These are phyloP conservation scores for Trametopsis cervina DNA, from an alignment of 768 basidiomycete genomes.

Conservation along the genomic window DNA sequence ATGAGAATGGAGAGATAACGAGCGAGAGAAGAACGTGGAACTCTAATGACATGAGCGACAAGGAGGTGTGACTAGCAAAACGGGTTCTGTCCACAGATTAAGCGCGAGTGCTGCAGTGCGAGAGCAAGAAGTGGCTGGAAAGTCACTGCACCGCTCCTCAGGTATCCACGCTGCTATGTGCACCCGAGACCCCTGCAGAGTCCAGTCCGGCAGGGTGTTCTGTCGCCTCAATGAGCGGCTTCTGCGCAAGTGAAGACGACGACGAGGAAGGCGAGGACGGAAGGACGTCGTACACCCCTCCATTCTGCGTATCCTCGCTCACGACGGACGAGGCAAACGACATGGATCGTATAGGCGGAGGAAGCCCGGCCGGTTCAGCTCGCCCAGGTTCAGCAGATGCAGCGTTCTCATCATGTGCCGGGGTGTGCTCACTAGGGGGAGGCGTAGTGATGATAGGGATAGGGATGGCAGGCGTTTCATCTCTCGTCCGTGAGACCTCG, in stretches of 20 bases:
- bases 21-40: too few species aligned
- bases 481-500: not conserved
- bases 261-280: constrained; percentile 40
- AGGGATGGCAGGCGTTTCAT: not conserved
- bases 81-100: too few species aligned
- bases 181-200: too few species aligned
- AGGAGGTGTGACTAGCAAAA: too few species aligned
- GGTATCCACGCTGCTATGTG: too few species aligned
- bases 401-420: not conserved
- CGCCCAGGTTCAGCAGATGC: not conserved
- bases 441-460: not conserved
- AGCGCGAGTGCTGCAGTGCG: too few species aligned
- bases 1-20: not conserved
- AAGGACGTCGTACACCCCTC: constrained; percentile 32
- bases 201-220: too few species aligned
- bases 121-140: too few species aligned
- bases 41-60: too few species aligned
- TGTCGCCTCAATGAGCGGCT: constrained; percentile 28
- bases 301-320: constrained; percentile 14
- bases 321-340: constrained; percentile 24
- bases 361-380: not conserved
- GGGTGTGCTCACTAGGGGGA: not conserved
- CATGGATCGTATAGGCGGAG: constrained; percentile 3
- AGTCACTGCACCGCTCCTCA: too few species aligned
- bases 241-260: constrained; percentile 32